Evolutionary conservation across 495 filamentous ascomycete species (phyloP).

Genomic region (Neurospora sp.): DNA sequence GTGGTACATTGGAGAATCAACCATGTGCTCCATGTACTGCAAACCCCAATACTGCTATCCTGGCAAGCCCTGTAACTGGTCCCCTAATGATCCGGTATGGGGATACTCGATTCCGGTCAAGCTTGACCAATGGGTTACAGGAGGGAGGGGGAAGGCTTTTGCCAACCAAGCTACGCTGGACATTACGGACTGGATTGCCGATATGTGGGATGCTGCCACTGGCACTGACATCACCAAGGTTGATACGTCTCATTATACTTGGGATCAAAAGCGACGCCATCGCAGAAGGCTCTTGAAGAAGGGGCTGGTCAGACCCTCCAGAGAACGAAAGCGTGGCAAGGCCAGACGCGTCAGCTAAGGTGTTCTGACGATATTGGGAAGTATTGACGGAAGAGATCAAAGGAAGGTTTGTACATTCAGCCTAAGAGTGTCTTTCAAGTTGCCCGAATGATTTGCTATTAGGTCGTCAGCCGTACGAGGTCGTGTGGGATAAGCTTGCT

Average conservation of each 20-base stretch:
- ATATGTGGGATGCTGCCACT: constrained; percentile 29
- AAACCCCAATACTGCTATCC: constrained; percentile 43
- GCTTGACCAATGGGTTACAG: constrained; percentile 44
- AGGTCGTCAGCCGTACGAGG: neutral
- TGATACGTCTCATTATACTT: constrained; percentile 20
- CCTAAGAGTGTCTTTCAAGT: neutral
- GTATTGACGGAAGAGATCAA: neutral
- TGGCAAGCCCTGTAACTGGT: constrained; percentile 34
- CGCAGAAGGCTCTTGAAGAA: constrained; percentile 32
- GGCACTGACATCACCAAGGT: constrained; percentile 28
- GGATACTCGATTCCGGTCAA: constrained; percentile 45
- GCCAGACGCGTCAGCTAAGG: constrained; percentile 3
- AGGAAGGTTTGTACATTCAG: neutral
- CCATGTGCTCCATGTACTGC: constrained; percentile 53
- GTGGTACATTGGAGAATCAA: constrained; percentile 52
- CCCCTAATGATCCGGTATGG: constrained; percentile 40
- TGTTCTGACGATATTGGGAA: neutral
- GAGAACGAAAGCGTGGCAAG: constrained; percentile 22
- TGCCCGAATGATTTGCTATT: neutral
- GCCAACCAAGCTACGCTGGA: constrained; percentile 22
- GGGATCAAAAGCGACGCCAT: constrained; percentile 25
- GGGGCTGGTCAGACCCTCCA: constrained; percentile 22
- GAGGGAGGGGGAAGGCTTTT: constrained; percentile 28
- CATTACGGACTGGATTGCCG: constrained; percentile 29
- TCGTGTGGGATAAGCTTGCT: neutral